phyloP scores from a whole-genome alignment of 2,329 filamentous ascomycete genomes.

The Xylaria sp. region DNA sequence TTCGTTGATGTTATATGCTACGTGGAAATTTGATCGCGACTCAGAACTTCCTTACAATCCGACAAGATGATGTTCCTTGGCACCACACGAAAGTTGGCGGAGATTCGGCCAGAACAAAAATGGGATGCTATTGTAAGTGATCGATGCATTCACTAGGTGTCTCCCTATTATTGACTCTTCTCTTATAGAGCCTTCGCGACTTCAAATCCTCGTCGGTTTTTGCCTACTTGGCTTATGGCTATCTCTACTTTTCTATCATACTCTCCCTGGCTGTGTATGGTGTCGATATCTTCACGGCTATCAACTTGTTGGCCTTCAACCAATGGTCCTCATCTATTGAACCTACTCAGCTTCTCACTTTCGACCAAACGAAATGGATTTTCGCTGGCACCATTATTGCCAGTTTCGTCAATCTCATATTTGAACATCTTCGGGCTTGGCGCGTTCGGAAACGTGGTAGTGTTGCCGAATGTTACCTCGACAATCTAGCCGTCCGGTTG shows the following conservation, averaged over 20 bases:
- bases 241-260: constrained; percentile 82
- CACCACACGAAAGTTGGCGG: constrained; percentile 67
- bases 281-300: constrained; percentile 91
- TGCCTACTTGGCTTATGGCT: constrained; percentile 81
- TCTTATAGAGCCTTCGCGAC: constrained; percentile 66
- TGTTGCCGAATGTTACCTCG: constrained; percentile 90
- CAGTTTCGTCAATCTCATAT: constrained; percentile 83
- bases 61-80: constrained; percentile 70
- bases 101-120: constrained; percentile 83
- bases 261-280: constrained; percentile 86
- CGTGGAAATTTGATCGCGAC: constrained; percentile 19
- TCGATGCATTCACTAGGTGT: not conserved
- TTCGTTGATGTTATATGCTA: constrained; percentile 26
- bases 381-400: constrained; percentile 92
- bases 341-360: constrained; percentile 73
- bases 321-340: constrained; percentile 87
- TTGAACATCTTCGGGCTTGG: constrained; percentile 81
- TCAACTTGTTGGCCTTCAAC: constrained; percentile 90
- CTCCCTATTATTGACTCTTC: not conserved
- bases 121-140: constrained; percentile 89
- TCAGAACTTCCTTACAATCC: constrained; percentile 22
- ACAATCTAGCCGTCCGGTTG: constrained; percentile 84
- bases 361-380: constrained; percentile 90
- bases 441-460: constrained; percentile 85
- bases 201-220: constrained; percentile 86